Base-by-base conservation (phyloP, 495 filamentous ascomycete genomes). In the Articulospora tetracladia region DNA sequence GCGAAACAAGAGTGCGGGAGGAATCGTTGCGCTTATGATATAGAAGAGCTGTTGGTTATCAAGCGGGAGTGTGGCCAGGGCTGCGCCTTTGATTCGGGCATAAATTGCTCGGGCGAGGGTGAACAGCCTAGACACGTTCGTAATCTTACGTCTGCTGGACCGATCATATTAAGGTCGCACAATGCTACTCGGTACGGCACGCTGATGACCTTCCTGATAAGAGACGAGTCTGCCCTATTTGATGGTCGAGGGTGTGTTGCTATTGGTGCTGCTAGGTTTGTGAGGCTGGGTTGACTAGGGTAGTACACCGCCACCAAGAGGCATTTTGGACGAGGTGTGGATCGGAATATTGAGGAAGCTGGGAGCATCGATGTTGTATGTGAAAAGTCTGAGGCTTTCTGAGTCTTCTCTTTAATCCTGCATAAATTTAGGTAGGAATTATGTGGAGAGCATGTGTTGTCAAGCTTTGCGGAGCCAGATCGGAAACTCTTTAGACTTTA, bases 261-360 rank as follows among this genome's bases (percentile, higher is more conserved):
- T 3, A 59, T 59, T 59, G 57, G 57, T 54, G 34, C 2, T 12
- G 15, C 17, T 39, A 49, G 19, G 41, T 22, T 1, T 26, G 41
- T 59, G 57, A 53, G 57, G 48, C 49, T 59, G 48, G 49, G 34
- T 57, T 48, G 24, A 28, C 30, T 6, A n/a, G 34, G 53, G 30
- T 19, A 30, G 19, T 46, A 46, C 57, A 53, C 34, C 49, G 57
- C 57, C 57, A 59, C 57, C 23, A 30, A 59, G 27, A 57, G 22
- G 53, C 1, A 56, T 41, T 23, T 41, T 30, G 53, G 24, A 56
- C n/a, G 23, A 17, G 52, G 27, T 27, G 25, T 24, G 32, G 23
- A 2, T n/a, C 32, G 53, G 34, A 46, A 56, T 8, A 7, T 39
- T 46, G 7, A 41, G 53, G 20, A 56, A 24, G 36, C 34, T 24